These are phyloP conservation scores for Stephanodiscus triporus DNA, from an alignment of 108 stramenopile species.

Conservation along the genomic window DNA sequence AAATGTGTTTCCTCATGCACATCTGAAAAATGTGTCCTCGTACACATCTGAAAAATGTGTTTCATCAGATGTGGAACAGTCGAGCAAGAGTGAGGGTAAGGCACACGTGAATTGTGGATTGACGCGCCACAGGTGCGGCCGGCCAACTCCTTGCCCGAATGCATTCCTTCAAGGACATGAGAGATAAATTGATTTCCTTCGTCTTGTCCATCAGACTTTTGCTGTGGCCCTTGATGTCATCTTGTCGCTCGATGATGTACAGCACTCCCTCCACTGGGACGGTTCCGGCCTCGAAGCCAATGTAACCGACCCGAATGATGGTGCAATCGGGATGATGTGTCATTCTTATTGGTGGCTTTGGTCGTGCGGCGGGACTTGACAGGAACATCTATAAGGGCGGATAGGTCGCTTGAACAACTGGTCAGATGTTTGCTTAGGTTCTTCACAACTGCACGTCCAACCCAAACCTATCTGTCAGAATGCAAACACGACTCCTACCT, in stretches of 20 bases:
- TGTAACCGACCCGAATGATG: constrained; percentile 88
- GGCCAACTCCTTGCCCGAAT: constrained; percentile 84
- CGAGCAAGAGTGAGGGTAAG: not conserved
- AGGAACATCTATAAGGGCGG: constrained; percentile 64
- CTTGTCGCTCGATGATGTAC: constrained; percentile 88
- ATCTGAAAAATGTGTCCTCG: no score
- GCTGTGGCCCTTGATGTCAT: constrained; percentile 69
- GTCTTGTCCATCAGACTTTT: constrained; percentile 95
- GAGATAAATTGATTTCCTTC: constrained; percentile 93
- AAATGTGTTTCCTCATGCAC: no score
- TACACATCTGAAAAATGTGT: no score
- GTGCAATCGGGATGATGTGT: constrained; percentile 90
- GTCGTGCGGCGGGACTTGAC: constrained; percentile 87
- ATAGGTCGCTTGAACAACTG: constrained; percentile 61
- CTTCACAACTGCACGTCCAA: constrained; percentile 76
- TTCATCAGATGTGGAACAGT: no score
- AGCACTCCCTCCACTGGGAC: constrained; percentile 77
- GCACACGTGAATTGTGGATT: constrained; percentile 59
- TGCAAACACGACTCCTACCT: constrained; percentile 91
- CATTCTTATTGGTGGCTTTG: constrained; percentile 93
- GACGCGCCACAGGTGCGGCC: constrained; percentile 12
- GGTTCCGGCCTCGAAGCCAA: no score
- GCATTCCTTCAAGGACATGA: constrained; percentile 93
- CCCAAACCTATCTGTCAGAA: constrained; percentile 89
- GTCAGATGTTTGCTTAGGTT: constrained; percentile 71